Base-by-base conservation (phyloP, 1,284 basidiomycete genomes). In the Hemileia vastatrix region DNA sequence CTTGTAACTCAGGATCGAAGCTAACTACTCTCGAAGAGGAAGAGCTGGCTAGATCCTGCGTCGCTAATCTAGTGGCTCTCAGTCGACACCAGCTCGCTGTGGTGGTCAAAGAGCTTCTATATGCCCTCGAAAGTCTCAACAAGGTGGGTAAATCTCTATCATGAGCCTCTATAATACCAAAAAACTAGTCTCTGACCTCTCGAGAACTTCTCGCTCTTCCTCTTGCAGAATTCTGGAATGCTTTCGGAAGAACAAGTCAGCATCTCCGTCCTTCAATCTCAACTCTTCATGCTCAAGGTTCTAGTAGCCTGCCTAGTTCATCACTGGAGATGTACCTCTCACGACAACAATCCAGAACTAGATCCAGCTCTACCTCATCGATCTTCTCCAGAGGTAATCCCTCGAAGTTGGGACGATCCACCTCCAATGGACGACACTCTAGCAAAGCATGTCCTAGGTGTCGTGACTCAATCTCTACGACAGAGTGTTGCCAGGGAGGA, bases 271-370 rank as follows among this genome's bases (percentile, higher is more conserved):
- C 81, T 93, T 6, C 90, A 94, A 72, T 94, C 91, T 0, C 89
- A 94, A 74, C 80, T 94, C 1, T 90, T 90, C 71, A 77, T 94
- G 27, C 81, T 94, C 67, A 90, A 94, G 77, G 83, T 93, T 47
- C 78, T 95, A 24, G 83, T 86, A 8, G 31, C 81, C 82, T 71
- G 83, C 83, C 65, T 94, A 79, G 83, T 87, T 11, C 84, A 86
- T 21, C 85, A 88, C 51, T 90, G 87, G 87, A 63, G 70, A 50
- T 70, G 71, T 57, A 64, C 66, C 0, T 64, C 65, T 36, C 55
- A 64, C 18, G 31, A 66, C 67, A 13, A 64, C 73, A 5, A 63
- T 70, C 33, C 68, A 69, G 67, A 71, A 71, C 68, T 68, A 72
- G 60, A 1, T 43, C 56, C 69, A 5, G 49, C 65, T 21, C 19